Evolutionary conservation across 257 asterid species (phyloP).

Genomic region (Scutellaria galericulata): DNA sequence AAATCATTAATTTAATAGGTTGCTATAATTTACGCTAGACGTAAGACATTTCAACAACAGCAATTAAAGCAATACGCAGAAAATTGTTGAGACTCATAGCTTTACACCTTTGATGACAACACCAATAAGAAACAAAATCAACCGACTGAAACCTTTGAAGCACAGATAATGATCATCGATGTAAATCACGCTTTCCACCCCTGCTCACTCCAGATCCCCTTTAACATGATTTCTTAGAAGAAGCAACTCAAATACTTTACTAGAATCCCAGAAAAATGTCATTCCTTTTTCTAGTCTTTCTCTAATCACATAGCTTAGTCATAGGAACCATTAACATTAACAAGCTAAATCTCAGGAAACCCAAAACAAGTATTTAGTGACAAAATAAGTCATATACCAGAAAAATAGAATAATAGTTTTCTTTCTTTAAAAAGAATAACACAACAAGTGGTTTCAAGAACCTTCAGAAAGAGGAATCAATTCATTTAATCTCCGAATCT

Average conservation of each 20-base stretch:
- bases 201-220: conserved; percentile 6
- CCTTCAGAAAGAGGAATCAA: conserved; percentile 9
- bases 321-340: background rate
- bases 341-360: conserved; percentile 17
- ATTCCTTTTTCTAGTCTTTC: background rate
- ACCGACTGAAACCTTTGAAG: conserved; percentile 16
- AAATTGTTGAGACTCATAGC: conserved; percentile 16
- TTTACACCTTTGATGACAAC: conserved; percentile 34
- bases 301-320: background rate
- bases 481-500: conserved; percentile 16
- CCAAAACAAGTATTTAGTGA: background rate
- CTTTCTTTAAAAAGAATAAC: background rate
- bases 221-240: conserved; percentile 17
- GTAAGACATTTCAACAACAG: conserved; percentile 22
- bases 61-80: conserved; percentile 22
- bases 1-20: background rate
- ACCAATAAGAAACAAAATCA: conserved; percentile 19
- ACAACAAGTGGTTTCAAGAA: conserved; percentile 20
- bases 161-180: conserved; percentile 14
- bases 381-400: conserved; percentile 10
- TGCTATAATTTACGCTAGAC: background rate
- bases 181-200: conserved; percentile 23
- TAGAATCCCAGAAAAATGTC: background rate
- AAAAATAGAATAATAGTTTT: background rate
- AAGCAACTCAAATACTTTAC: conserved; percentile 4